phyloP scores from a whole-genome alignment of 768 basidiomycete species.

The Melanogaster broomeanus region DNA sequence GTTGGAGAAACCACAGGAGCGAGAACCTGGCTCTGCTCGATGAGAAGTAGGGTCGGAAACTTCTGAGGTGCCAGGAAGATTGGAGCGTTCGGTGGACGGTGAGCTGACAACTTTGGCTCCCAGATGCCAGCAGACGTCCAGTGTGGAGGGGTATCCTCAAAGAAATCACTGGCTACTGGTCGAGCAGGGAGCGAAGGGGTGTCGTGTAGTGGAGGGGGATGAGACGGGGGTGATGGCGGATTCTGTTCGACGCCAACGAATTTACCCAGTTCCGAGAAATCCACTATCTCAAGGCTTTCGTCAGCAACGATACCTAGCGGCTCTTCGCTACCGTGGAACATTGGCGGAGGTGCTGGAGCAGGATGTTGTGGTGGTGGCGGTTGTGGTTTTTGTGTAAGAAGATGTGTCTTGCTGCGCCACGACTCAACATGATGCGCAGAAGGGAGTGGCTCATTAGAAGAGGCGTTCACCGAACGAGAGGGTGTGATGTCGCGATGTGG shows the following conservation, averaged over 20 bases:
- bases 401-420: slow-evolving; percentile 59
- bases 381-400: slow-evolving; percentile 23
- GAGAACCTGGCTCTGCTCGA: slow-evolving; percentile 9
- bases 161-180: slow-evolving; percentile 71
- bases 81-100: slow-evolving; percentile 15
- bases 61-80: slow-evolving; percentile 18
- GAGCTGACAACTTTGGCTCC: slow-evolving; percentile 35
- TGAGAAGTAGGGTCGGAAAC: slow-evolving; percentile 2
- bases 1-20: neutral
- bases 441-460: slow-evolving; percentile 28
- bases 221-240: slow-evolving; percentile 11
- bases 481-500: slow-evolving; percentile 16
- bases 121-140: slow-evolving; percentile 44
- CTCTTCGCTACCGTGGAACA: slow-evolving; percentile 36
- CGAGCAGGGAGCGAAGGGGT: slow-evolving; percentile 38
- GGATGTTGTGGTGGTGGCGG: slow-evolving; percentile 29
- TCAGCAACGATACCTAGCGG: slow-evolving; percentile 45
- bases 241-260: slow-evolving; percentile 50
- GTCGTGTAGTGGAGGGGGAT: slow-evolving; percentile 18
- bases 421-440: slow-evolving; percentile 49
- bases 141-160: slow-evolving; percentile 48
- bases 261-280: slow-evolving; percentile 76
- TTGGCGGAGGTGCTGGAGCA: slow-evolving; percentile 29
- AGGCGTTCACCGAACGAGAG: slow-evolving; percentile 2
- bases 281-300: slow-evolving; percentile 76